Evolutionary conservation across 2,329 filamentous ascomycete species (phyloP).

Genomic region (Fusarium abutilonis): DNA sequence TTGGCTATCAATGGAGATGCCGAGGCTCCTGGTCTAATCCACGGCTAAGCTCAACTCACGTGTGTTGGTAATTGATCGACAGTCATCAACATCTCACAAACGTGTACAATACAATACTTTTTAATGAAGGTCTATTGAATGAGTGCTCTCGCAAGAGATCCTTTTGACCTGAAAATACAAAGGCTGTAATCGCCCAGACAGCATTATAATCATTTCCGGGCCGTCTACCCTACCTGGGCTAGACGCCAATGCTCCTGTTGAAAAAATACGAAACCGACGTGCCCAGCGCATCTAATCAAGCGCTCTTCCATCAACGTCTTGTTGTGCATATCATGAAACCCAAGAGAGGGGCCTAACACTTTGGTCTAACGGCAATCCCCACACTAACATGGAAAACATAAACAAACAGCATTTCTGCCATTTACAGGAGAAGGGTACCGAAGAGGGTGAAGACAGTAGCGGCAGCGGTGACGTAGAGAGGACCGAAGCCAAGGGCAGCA

Average conservation of each 20-base stretch:
- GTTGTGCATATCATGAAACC: constrained; percentile 39
- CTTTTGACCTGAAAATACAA: constrained; percentile 38
- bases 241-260: constrained; percentile 43
- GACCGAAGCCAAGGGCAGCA: constrained; percentile 46
- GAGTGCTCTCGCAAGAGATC: constrained; percentile 29
- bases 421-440: constrained; percentile 55
- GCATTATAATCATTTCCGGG: constrained; percentile 45
- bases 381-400: constrained; percentile 26
- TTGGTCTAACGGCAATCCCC: constrained; percentile 15
- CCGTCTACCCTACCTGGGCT: constrained; percentile 39
- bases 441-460: constrained; percentile 52
- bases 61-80: constrained; percentile 9
- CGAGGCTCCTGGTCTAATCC: constrained; percentile 36
- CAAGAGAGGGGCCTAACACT: constrained; percentile 20
- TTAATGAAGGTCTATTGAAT: constrained; percentile 41
- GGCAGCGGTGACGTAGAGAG: constrained; percentile 51
- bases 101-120: not conserved
- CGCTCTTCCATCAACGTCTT: constrained; percentile 30
- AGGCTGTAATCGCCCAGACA: constrained; percentile 43
- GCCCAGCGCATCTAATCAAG: constrained; percentile 40
- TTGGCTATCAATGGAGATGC: constrained; percentile 35
- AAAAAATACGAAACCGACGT: constrained; percentile 41
- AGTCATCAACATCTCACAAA: not conserved
- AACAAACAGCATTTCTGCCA: constrained; percentile 5
- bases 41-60: constrained; percentile 16